Conservation (phyloP, 2,329 filamentous ascomycete genomes). For the Aspergillus sp. region DNA sequence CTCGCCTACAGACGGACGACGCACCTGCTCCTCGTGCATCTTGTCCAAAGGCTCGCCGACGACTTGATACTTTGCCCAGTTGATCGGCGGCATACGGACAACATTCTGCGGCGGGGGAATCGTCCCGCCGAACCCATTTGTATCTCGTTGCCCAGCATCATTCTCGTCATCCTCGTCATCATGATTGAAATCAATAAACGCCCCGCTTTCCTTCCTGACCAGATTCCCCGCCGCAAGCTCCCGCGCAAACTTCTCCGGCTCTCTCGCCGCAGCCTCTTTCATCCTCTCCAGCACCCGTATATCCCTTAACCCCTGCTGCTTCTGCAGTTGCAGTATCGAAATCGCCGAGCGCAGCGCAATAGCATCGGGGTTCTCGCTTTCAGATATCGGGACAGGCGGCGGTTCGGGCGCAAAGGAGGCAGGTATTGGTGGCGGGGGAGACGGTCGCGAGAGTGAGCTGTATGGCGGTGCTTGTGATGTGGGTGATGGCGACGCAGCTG, state of each 20-base stretch:
- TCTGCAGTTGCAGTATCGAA: conserved; percentile 84
- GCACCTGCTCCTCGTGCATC: conserved; percentile 78
- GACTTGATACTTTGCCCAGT: conserved; percentile 95
- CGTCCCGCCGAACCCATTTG: conserved; percentile 59
- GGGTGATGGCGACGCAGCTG: conserved; percentile 35
- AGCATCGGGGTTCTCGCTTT: conserved; percentile 74
- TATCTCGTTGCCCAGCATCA: conserved; percentile 15
- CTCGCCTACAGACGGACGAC: conserved; percentile 59
- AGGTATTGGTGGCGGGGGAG: conserved; percentile 26
- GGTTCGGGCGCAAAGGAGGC: conserved; percentile 42
- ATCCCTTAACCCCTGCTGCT: conserved; percentile 75
- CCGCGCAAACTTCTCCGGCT: conserved; percentile 72
- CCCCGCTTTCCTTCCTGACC: conserved; percentile 42
- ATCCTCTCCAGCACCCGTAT: conserved; percentile 71
- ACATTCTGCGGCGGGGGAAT: conserved; percentile 81
- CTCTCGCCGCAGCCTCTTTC: conserved; percentile 70
- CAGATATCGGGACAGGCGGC: conserved; percentile 49
- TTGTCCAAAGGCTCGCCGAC: conserved; percentile 82
- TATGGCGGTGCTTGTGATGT: conserved; percentile 23
- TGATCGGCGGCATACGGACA: conserved; percentile 84
- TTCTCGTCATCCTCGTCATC: conserved; percentile 39
- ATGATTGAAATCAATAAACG: conserved; percentile 43
- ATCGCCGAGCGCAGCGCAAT: conserved; percentile 86
- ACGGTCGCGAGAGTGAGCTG: conserved; percentile 17
- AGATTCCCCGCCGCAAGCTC: conserved; percentile 70